Base-by-base conservation (phyloP, 1,284 basidiomycete genomes). In the Microbotryomycetes sp. region DNA sequence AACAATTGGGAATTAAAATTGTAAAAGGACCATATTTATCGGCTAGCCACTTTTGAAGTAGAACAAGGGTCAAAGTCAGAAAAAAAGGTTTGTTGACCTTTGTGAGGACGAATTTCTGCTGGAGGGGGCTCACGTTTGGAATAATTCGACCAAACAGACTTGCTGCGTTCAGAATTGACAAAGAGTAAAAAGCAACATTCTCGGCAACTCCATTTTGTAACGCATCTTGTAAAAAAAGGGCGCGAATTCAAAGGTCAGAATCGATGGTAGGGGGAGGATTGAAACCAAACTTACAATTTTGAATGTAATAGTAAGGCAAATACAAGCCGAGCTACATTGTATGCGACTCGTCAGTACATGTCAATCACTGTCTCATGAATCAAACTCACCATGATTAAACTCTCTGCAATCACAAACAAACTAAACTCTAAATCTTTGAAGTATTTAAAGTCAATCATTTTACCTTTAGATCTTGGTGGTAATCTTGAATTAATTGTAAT, bases 201-300 rank as follows among this genome's bases (percentile, higher is more conserved):
- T 48, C 36, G 4, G 62, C 49, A 29, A 77, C 66, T 6, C 73
- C 73, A 29, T 76, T 56, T 2, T 56, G 58, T 15, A 60, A 49
- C 0, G 74, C 60, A 36, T 65, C 57, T 64, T 57, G 22, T 22
- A 28, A 15, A 29, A 5, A 12, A 22, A 23, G 7, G n/a, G 53
- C 28, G 57, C 56, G 5, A n/a, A 71, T 46, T 59, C 70, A 75
- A 65, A 72, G 73, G 56, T 74, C 67, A 0, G 70, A 73, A 59
- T 70, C 71, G 62, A 72, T 73, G 16, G 72, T n/a, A n/a, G 1
- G 19, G 19, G 26, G 3, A 36, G 32, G 1, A 9, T 42, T 15
- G 19, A 22, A 3, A 19, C 22, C 12, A 22, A 26, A 42, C 58
- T 4, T n/a, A 59, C 54, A 60, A n/a, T 58, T 52, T 50, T 72